These are phyloP conservation scores for Iberis pinnata DNA, from an alignment of 345 rosid genomes.

Conservation along the genomic window DNA sequence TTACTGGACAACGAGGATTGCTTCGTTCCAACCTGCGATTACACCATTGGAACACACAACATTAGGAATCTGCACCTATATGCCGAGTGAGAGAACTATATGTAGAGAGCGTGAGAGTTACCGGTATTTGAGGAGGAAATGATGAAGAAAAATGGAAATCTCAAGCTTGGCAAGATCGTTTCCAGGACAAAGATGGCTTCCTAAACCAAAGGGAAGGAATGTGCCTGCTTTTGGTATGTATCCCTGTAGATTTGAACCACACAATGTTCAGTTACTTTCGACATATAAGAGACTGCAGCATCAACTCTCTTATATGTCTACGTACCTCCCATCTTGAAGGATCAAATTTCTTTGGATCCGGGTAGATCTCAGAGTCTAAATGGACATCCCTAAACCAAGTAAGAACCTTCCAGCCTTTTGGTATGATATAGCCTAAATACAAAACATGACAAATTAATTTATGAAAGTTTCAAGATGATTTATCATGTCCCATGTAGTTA, in stretches of 20 bases:
- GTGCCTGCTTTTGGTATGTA: conserved; percentile 36
- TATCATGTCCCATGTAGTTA: no score
- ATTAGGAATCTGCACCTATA: no score
- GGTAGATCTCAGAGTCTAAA: conserved; percentile 34
- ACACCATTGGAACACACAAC: no score
- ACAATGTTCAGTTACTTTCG: no score
- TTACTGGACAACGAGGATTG: conserved; percentile 28
- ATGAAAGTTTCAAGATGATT: no score
- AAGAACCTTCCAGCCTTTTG: conserved; percentile 55
- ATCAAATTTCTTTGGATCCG: conserved; percentile 34
- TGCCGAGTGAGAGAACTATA: no score
- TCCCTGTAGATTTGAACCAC: no score
- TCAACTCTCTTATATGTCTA: no score
- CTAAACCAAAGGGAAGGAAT: conserved; percentile 50
- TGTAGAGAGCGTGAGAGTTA: no score
- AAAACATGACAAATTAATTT: no score
- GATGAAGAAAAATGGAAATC: conserved; percentile 41
- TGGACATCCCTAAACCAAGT: conserved; percentile 46
- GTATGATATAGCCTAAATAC: conserved; percentile 45
- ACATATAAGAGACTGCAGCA: background rate
- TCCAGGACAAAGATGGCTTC: conserved; percentile 45
- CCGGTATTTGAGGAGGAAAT: conserved; percentile 43
- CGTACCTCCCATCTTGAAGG: conserved; percentile 53
- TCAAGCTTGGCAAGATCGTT: conserved; percentile 49
- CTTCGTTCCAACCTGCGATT: conserved; percentile 27